Conservation (phyloP, 2,329 filamentous ascomycete species). For the Paracamarosporium sp. region DNA sequence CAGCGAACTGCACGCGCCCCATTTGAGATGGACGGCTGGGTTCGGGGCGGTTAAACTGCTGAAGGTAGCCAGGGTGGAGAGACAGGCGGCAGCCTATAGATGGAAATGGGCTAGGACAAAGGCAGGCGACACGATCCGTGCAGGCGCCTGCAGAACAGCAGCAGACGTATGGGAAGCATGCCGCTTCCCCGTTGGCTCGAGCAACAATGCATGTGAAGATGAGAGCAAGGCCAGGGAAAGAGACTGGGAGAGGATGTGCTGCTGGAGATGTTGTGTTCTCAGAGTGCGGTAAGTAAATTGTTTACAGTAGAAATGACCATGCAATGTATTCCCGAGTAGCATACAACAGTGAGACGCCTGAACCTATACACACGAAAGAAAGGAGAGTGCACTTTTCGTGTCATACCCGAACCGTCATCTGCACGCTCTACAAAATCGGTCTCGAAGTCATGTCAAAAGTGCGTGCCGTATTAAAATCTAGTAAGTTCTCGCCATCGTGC, state of each 20-base stretch:
- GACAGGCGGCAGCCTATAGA: slow-evolving; percentile 1
- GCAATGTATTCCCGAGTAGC: slow-evolving; percentile 29
- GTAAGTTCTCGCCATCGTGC: slow-evolving; percentile 34
- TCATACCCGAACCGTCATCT: slow-evolving; percentile 27
- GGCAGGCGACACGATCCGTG: slow-evolving; percentile 1
- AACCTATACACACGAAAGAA: slow-evolving; percentile 34
- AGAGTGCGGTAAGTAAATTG: background rate
- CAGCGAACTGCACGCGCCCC: slow-evolving; percentile 23
- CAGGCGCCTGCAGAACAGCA: background rate
- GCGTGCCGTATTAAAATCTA: slow-evolving; percentile 43
- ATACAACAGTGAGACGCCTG: slow-evolving; percentile 27
- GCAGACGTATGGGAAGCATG: slow-evolving; percentile 6
- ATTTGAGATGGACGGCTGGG: slow-evolving; percentile 15
- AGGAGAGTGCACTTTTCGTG: slow-evolving; percentile 37
- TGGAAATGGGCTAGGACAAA: background rate
- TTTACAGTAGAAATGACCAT: slow-evolving; percentile 8
- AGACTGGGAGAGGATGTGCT: background rate
- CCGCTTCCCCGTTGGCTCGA: slow-evolving; percentile 25
- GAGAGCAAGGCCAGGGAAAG: background rate
- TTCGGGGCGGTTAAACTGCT: slow-evolving; percentile 15
- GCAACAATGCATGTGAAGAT: slow-evolving; percentile 10
- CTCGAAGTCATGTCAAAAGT: slow-evolving; percentile 25
- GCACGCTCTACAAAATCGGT: slow-evolving; percentile 23
- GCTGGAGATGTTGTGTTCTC: background rate
- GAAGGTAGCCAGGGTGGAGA: background rate